Evolutionary conservation across 352 stramenopile genomes (phyloP).

Genomic region (Phytophthora tentaculata): DNA sequence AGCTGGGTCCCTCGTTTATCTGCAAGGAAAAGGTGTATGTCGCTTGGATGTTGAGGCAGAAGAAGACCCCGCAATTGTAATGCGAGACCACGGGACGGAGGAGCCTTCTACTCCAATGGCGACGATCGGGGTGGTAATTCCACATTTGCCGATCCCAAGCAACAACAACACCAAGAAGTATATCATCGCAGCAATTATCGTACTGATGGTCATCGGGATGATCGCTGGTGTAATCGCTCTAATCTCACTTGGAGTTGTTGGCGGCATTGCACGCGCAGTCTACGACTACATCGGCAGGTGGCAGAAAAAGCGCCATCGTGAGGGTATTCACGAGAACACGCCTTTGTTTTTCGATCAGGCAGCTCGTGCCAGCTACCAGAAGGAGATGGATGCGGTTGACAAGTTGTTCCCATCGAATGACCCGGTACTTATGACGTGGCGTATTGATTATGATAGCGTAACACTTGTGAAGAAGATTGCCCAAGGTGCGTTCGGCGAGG

Average conservation of each 20-base stretch:
- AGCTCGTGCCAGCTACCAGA: constrained; percentile 61
- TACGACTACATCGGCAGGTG: constrained; percentile 52
- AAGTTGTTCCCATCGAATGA: constrained; percentile 77
- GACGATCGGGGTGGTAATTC: constrained; percentile 49
- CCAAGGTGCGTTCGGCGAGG: constrained; percentile 73
- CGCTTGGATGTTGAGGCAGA: constrained; percentile 45
- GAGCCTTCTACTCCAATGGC: constrained; percentile 29
- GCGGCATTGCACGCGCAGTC: constrained; percentile 42
- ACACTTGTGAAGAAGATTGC: constrained; percentile 68
- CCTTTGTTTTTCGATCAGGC: constrained; percentile 77
- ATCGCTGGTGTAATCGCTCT: constrained; percentile 34
- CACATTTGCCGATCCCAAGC: constrained; percentile 27
- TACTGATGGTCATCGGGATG: constrained; percentile 43
- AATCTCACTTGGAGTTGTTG: constrained; percentile 45
- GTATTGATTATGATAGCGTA: constrained; percentile 73
- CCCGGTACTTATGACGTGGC: constrained; percentile 73
- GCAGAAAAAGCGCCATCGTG: constrained; percentile 44
- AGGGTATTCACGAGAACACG: constrained; percentile 73
- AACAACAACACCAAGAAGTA: constrained; percentile 54
- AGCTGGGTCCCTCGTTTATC: constrained; percentile 52
- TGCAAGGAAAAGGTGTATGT: constrained; percentile 65
- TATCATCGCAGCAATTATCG: constrained; percentile 48
- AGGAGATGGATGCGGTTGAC: constrained; percentile 62
- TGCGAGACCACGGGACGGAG: constrained; percentile 24
- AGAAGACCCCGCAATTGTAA: constrained; percentile 42